phyloP scores from a whole-genome alignment of 768 basidiomycete genomes.

The Clitopilus hobsonii region DNA sequence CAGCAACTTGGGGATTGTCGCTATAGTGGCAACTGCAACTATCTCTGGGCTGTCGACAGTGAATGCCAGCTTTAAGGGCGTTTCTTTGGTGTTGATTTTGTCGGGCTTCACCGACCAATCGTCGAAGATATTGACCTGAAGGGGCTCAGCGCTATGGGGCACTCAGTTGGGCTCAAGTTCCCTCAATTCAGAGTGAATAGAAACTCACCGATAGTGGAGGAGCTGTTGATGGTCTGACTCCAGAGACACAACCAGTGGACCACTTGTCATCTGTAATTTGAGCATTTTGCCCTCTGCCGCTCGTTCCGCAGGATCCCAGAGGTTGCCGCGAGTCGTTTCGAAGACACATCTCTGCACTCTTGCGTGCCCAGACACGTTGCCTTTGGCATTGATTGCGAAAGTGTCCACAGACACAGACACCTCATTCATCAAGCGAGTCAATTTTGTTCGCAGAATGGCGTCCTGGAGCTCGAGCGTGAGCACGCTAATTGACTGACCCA shows the following conservation, averaged over 20 bases:
- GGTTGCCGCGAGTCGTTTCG: constrained; percentile 55
- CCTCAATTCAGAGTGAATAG: not conserved
- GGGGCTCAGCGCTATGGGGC: constrained; percentile 63
- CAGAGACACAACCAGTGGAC: constrained; percentile 57
- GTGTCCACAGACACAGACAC: constrained; percentile 61
- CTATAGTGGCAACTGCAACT: constrained; percentile 61
- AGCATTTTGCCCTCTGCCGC: constrained; percentile 52
- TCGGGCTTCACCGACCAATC: constrained; percentile 67
- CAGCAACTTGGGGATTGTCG: constrained; percentile 74
- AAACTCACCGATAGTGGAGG: constrained; percentile 66
- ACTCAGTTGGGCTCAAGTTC: not conserved
- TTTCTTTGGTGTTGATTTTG: constrained; percentile 33
- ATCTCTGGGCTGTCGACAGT: constrained; percentile 68
- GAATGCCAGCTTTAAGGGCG: constrained; percentile 67
- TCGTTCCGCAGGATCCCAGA: not conserved
- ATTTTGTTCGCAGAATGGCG: constrained; percentile 58
- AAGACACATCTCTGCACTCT: constrained; percentile 69
- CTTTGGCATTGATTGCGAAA: constrained; percentile 63
- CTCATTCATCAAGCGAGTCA: constrained; percentile 59
- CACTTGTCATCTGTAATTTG: constrained; percentile 72
- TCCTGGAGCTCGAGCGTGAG: constrained; percentile 62
- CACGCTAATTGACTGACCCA: constrained; percentile 81
- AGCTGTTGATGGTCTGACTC: constrained; percentile 76
- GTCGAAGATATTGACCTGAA: constrained; percentile 70
- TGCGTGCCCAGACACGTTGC: constrained; percentile 68